Evolutionary conservation across 495 filamentous ascomycete species (phyloP).

Genomic region (Tetracladium setigerum): DNA sequence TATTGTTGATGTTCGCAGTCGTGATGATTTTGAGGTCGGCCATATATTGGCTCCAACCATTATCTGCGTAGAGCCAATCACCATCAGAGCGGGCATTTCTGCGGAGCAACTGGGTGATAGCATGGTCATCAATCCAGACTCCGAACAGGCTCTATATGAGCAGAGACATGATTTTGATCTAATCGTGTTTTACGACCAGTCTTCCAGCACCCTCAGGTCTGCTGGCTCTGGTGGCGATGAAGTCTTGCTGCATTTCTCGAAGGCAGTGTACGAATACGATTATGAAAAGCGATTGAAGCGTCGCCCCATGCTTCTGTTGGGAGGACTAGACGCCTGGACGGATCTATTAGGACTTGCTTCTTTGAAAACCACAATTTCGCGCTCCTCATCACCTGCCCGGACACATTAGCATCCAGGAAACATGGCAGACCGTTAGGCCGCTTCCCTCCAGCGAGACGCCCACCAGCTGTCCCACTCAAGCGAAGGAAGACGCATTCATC

Average conservation of each 20-base stretch:
- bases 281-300: conserved; percentile 60
- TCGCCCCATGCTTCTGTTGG: conserved; percentile 67
- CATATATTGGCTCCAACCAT: conserved; percentile 77
- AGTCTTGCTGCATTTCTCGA: conserved; percentile 60
- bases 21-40: conserved; percentile 76
- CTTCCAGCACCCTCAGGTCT: conserved; percentile 41
- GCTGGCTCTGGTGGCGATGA: conserved; percentile 40
- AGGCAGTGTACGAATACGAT: conserved; percentile 76
- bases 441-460: conserved; percentile 27
- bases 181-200: conserved; percentile 84
- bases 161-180: conserved; percentile 73
- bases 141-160: conserved; percentile 67
- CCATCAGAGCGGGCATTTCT: conserved; percentile 66
- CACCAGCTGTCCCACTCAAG: conserved; percentile 32
- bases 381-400: conserved; percentile 4
- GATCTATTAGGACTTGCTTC: conserved; percentile 66
- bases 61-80: conserved; percentile 87
- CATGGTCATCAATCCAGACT: conserved; percentile 68
- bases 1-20: conserved; percentile 77
- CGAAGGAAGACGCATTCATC: conserved; percentile 20
- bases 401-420: conserved; percentile 13
- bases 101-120: conserved; percentile 78
- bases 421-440: conserved; percentile 18
- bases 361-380: conserved; percentile 34
- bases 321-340: conserved; percentile 81